phyloP scores from a whole-genome alignment of 2,329 filamentous ascomycete genomes.

The Trichothecium sympodiale region DNA sequence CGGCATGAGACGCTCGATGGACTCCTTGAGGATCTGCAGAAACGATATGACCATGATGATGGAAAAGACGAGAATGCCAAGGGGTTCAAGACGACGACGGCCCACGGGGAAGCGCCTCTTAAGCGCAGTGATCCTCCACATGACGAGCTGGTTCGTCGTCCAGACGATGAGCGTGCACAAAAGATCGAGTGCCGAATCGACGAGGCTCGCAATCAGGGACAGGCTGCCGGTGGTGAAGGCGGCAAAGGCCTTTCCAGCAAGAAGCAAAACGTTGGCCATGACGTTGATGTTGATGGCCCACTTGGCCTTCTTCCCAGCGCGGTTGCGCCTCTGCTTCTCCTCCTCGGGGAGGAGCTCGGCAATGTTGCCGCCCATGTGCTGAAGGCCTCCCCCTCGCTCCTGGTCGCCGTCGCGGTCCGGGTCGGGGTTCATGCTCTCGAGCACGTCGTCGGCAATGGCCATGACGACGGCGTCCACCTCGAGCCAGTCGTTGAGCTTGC shows the following conservation, averaged over 20 bases:
- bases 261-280: constrained; percentile 59
- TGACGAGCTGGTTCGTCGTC: constrained; percentile 60
- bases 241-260: constrained; percentile 63
- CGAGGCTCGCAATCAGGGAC: constrained; percentile 64
- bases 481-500: constrained; percentile 20
- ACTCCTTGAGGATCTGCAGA: constrained; percentile 62
- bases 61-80: constrained; percentile 68
- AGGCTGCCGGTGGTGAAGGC: constrained; percentile 70
- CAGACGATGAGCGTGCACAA: constrained; percentile 71
- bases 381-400: constrained; percentile 17
- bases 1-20: constrained; percentile 47
- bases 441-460: constrained; percentile 20
- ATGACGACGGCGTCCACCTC: constrained; percentile 22
- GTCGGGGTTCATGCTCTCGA: constrained; percentile 22
- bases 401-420: constrained; percentile 20
- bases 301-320: constrained; percentile 12
- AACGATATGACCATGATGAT: constrained; percentile 79
- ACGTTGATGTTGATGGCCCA: constrained; percentile 78
- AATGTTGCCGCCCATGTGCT: constrained; percentile 17
- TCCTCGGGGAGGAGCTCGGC: constrained; percentile 19
- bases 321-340: constrained; percentile 15
- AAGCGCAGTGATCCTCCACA: constrained; percentile 33
- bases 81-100: constrained; percentile 56
- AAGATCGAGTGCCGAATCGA: constrained; percentile 69
- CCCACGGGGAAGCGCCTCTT: constrained; percentile 65